These are phyloP conservation scores for Apiospora hydei DNA, from an alignment of 2,329 filamentous ascomycete genomes.

Conservation along the genomic window DNA sequence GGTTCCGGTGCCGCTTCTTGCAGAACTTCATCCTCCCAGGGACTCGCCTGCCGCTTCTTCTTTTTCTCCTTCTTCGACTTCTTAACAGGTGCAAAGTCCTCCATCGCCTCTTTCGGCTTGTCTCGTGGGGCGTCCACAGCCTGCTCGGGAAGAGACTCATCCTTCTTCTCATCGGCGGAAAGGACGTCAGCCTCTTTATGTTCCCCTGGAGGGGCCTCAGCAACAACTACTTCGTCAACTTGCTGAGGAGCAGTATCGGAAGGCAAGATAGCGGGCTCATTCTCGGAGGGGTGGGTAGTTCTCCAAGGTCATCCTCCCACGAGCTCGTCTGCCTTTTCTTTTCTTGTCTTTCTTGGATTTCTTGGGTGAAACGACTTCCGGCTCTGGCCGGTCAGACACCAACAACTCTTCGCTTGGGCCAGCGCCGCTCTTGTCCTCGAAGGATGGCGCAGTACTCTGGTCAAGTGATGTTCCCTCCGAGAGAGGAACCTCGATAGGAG, in stretches of 20 bases:
- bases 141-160: neutral
- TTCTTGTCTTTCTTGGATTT: constrained; percentile 48
- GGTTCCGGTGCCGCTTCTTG: neutral
- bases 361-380: neutral
- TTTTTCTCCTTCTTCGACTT: constrained; percentile 42
- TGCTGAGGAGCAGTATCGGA: neutral
- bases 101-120: neutral
- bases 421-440: neutral
- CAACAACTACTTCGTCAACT: neutral
- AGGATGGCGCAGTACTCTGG: neutral
- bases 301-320: constrained; percentile 28
- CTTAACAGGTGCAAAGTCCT: neutral
- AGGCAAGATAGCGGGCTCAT: neutral
- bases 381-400: neutral
- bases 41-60: constrained; percentile 32
- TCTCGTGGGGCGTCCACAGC: neutral
- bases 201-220: neutral
- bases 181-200: neutral
- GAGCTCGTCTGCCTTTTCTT: constrained; percentile 39
- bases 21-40: neutral
- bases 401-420: neutral
- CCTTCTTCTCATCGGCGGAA: constrained; percentile 2
- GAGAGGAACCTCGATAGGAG: neutral
- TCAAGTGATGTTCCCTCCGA: neutral
- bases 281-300: neutral